Conservation (phyloP, 164 flowering plant genomes). For the Pachysandra terminalis region DNA sequence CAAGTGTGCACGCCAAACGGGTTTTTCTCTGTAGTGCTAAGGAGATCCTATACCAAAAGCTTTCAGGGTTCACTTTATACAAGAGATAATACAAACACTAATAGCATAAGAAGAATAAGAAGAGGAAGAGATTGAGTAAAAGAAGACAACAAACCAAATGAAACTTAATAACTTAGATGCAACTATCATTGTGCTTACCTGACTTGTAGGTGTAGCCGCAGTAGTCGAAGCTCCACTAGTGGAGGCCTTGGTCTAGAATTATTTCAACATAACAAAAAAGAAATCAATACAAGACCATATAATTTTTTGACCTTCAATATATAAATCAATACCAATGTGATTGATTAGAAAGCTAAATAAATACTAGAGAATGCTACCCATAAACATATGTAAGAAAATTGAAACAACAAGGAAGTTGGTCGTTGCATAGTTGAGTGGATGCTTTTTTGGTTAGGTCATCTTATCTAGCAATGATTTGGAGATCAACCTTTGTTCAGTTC, state of each 20-base stretch:
- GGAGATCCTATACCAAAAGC: too few relatives aligned
- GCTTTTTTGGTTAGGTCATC: too few relatives aligned
- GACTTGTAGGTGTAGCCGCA: constrained; percentile 37
- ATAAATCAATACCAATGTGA: background rate
- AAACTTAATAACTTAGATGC: background rate
- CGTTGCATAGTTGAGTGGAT: too few relatives aligned
- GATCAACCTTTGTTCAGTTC: too few relatives aligned
- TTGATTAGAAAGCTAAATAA: background rate
- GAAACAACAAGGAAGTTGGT: too few relatives aligned
- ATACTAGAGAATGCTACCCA: background rate
- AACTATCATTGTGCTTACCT: constrained; percentile 24
- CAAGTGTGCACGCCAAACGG: too few relatives aligned
- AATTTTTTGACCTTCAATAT: background rate
- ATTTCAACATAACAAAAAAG: constrained; percentile 1
- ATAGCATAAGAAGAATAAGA: background rate
- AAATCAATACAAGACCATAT: background rate
- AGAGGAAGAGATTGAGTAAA: background rate
- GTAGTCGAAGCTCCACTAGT: constrained; percentile 44
- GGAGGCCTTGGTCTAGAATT: constrained; percentile 43
- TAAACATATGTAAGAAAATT: too few relatives aligned
- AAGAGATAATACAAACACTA: too few relatives aligned
- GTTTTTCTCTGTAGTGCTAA: too few relatives aligned
- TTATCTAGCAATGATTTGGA: too few relatives aligned
- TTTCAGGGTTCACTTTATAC: too few relatives aligned
- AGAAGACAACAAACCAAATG: background rate